These are phyloP conservation scores for Rheum nobile DNA, from an alignment of 148 eudicot genomes.

Conservation along the genomic window DNA sequence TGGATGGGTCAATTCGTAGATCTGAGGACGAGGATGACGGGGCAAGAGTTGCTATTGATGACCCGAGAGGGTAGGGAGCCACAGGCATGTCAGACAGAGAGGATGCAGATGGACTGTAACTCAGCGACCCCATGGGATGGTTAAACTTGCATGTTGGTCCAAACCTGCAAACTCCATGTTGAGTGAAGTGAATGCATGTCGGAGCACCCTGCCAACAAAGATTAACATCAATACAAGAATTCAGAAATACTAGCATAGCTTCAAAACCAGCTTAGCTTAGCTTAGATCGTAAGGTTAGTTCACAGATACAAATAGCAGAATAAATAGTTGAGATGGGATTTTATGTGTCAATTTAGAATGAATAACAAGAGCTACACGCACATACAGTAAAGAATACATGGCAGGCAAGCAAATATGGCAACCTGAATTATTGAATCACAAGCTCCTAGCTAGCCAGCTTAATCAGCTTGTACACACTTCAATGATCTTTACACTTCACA, in stretches of 20 bases:
- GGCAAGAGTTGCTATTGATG: constrained; percentile 56
- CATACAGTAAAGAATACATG: background rate
- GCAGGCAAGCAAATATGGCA: too few relatives aligned
- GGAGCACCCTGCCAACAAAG: constrained; percentile 56
- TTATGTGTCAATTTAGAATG: background rate
- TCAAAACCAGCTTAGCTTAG: background rate
- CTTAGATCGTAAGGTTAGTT: background rate
- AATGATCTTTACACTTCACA: background rate
- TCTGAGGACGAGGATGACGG: constrained; percentile 88
- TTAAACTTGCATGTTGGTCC: constrained; percentile 61
- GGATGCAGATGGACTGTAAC: constrained; percentile 91
- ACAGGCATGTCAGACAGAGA: constrained; percentile 95
- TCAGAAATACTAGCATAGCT: background rate
- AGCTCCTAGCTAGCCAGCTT: background rate
- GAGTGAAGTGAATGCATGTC: constrained; percentile 66
- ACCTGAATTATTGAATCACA: background rate
- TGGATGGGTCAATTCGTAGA: constrained; percentile 42
- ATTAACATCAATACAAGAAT: background rate
- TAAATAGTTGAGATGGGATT: background rate
- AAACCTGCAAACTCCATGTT: constrained; percentile 56
- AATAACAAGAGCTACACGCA: background rate
- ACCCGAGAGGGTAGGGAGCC: constrained; percentile 87
- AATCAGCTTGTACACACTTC: too few relatives aligned
- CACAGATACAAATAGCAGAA: background rate
- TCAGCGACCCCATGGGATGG: constrained; percentile 64